Evolutionary conservation across 495 filamentous ascomycete species (phyloP).

Genomic region (Astrocystis sublimbata): DNA sequence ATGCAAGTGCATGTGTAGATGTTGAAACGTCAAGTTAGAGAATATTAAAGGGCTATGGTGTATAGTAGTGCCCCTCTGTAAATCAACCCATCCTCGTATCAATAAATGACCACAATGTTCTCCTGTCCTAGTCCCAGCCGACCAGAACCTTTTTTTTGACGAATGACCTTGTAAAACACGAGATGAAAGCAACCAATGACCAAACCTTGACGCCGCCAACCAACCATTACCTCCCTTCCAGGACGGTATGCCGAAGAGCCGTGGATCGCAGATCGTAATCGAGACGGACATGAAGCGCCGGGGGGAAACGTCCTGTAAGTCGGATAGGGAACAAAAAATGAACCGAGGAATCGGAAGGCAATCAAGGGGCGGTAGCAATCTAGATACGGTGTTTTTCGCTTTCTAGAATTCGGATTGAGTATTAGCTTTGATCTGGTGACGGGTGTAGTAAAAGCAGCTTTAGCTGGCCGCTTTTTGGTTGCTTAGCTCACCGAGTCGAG

Average conservation of each 20-base stretch:
- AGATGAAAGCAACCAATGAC: constrained; percentile 14
- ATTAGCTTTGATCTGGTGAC: constrained; percentile 17
- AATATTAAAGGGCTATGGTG: constrained; percentile 19
- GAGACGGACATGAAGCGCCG: constrained; percentile 9
- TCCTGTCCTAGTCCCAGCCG: constrained; percentile 17
- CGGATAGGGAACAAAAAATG: constrained; percentile 8
- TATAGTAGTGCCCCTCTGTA: constrained; percentile 2
- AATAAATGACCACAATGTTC: constrained; percentile 17
- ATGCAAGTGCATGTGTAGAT: constrained; percentile 13
- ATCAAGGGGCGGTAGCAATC: constrained; percentile 7
- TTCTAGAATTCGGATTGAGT: constrained; percentile 49
- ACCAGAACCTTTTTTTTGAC: constrained; percentile 20
- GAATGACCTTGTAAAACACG: constrained; percentile 15
- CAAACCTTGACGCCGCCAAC: constrained; percentile 22
- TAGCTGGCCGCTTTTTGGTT: constrained; percentile 21
- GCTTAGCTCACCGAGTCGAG: constrained; percentile 79
- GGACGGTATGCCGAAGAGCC: constrained; percentile 8
- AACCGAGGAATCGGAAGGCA: constrained; percentile 17
- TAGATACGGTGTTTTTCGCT: constrained; percentile 80
- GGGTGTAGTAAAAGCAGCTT: constrained; percentile 23
- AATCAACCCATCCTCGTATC: constrained; percentile 20
- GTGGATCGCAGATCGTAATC: constrained; percentile 7
- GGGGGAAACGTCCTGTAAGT: constrained; percentile 7
- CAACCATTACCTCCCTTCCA: constrained; percentile 19
- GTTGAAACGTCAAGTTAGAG: constrained; percentile 16